Conservation (phyloP, 1,284 basidiomycete genomes). For the Ceratobasidium sp. region DNA sequence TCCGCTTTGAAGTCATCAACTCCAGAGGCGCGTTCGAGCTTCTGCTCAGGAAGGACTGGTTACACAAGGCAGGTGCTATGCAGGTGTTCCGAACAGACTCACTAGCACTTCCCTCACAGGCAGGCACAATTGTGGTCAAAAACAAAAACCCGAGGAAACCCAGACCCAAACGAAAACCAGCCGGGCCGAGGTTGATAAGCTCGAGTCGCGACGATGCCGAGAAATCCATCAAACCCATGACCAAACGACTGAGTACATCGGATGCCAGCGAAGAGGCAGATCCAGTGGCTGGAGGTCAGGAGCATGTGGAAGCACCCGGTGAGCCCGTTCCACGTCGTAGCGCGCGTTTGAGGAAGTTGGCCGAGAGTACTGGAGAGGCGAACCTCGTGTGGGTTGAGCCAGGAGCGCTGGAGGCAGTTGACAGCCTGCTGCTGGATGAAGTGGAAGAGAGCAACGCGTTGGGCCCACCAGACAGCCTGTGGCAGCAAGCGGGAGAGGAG, state of each 20-base stretch:
- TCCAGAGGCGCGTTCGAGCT: slow-evolving; percentile 7
- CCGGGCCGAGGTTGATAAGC: not conserved
- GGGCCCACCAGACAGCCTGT: too few relatives aligned
- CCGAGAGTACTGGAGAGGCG: not conserved
- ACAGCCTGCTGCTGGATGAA: too few relatives aligned
- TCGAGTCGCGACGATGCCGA: not conserved
- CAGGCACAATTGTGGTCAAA: not conserved
- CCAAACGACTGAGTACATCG: not conserved
- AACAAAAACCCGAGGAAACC: slow-evolving; percentile 16
- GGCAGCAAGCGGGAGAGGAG: too few relatives aligned
- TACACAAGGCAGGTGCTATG: not conserved
- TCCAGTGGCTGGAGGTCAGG: too few relatives aligned
- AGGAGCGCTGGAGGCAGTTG: not conserved
- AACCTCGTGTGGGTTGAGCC: not conserved
- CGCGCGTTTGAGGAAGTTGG: not conserved
- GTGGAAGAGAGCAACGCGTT: too few relatives aligned
- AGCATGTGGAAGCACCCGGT: not conserved
- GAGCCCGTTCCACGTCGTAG: slow-evolving; percentile 1
- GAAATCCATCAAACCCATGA: not conserved
- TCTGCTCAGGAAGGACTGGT: slow-evolving; percentile 13
- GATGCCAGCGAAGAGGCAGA: too few relatives aligned
- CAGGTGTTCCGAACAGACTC: not conserved
- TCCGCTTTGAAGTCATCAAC: slow-evolving; percentile 10
- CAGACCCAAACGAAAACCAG: not conserved
- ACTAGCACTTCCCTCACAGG: not conserved